Percentiles rank a stretch among this genome's conserved stretches.
Conservation (phyloP, 257 asterid species). For the Plantago ovata region DNA sequence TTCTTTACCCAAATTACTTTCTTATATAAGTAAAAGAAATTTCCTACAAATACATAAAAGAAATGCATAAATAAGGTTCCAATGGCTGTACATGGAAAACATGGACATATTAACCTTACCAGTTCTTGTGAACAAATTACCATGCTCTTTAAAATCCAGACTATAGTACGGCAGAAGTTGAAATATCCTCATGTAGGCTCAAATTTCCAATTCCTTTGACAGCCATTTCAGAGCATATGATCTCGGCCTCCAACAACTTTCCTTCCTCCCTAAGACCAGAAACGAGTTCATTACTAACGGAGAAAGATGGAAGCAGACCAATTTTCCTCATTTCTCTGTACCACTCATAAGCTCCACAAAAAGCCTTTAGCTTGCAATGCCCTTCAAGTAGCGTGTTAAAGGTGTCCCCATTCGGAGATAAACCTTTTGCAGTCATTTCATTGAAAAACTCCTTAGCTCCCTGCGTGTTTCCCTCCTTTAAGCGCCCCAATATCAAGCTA, state of each 20-base stretch:
- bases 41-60: no score
- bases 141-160: no score
- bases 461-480: conserved; percentile 41
- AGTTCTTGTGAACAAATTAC: no score
- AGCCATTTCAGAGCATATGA: conserved; percentile 56
- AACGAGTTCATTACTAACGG: conserved; percentile 42
- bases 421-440: conserved; percentile 46
- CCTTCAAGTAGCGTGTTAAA: conserved; percentile 54
- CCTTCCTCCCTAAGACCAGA: conserved; percentile 57
- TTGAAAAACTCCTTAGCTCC: conserved; percentile 46
- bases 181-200: conserved; percentile 27
- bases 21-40: no score
- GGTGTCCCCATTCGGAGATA: conserved; percentile 48
- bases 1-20: no score
- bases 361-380: conserved; percentile 54
- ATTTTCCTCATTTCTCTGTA: conserved; percentile 55
- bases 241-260: conserved; percentile 41
- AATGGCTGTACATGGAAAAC: no score
- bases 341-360: conserved; percentile 54
- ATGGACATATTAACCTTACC: no score
- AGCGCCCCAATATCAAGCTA: conserved; percentile 54
- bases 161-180: conserved; percentile 27
- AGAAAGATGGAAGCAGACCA: conserved; percentile 41
- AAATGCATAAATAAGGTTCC: no score
- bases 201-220: conserved; percentile 45